Base-by-base conservation (phyloP, 2,329 filamentous ascomycete species). In the Ambrosiella beaveri region DNA sequence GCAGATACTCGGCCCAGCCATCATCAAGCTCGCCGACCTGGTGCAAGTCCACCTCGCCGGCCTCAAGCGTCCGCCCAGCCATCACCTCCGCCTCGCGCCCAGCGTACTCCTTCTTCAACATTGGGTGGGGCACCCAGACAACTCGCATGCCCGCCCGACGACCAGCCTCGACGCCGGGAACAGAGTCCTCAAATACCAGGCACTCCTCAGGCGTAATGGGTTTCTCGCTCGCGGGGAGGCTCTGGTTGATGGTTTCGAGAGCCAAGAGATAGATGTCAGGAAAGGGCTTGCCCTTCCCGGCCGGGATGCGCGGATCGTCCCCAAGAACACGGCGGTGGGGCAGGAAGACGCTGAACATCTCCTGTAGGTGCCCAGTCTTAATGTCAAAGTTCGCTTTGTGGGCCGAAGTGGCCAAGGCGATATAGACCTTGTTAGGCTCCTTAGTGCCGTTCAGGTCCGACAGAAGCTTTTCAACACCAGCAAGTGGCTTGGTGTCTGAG, bases 191-290 rank as follows among this genome's bases (percentile, higher is more conserved):
- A 65, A 98, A 97, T 0, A 97, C 93, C 13, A 98, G 75, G 67
- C 93, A 97, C 70, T 97, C 91, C 63, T 86, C 85, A 0, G 89
- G 88, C 57, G 68, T 75, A 62, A 98, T 84, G 60, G 78, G 72
- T 63, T 76, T 72, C 56, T 85, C 82, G 44, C 80, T 81, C 2
- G 75, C 71, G 0, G 74, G 72, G 6, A 94, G 74, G 13, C 81
- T 80, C 49, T 80, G 79, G 70, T 98, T 98, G 68, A 98, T 84
- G 2, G 83, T 86, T 69, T 86, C 75, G 58, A 98, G 74, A 0
- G 93, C 91, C 0, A 97, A 75, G 7, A 94, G 72, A 70, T 95
- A 97, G 64, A 98, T 98, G 70, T 98, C 91, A 0, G 91, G 93
- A 38, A 91, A 78, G 0, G 93, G 93, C 71, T 98, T 98, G 11